Conservation (phyloP, 1,284 basidiomycete species). For the Puccinia hordei region DNA sequence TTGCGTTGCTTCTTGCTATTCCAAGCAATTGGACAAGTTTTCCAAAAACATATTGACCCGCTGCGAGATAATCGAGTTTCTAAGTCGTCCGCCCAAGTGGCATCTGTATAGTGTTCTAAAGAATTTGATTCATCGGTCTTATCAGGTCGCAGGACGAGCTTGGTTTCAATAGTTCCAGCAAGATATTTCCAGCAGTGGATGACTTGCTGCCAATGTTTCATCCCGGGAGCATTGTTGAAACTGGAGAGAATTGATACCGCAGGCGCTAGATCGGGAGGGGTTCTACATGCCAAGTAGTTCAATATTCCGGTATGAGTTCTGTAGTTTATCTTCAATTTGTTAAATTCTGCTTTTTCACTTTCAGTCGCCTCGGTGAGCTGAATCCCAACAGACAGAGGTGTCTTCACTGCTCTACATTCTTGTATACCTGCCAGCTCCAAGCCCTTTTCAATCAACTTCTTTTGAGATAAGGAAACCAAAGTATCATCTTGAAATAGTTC, state of each 20-base stretch:
- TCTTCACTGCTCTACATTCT: background rate
- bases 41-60: slow-evolving; percentile 1
- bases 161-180: background rate
- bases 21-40: background rate
- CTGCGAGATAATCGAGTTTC: background rate
- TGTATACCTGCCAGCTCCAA: background rate
- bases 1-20: slow-evolving; percentile 1
- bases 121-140: background rate
- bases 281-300: background rate
- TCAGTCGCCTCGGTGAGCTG: background rate
- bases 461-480: background rate
- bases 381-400: background rate
- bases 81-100: background rate
- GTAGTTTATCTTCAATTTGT: slow-evolving; percentile 17
- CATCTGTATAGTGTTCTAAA: background rate
- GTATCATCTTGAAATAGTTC: background rate
- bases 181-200: slow-evolving; percentile 6
- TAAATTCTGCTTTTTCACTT: too few species aligned
- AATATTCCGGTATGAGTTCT: background rate
- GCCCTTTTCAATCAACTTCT: background rate
- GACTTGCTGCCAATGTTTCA: background rate
- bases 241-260: background rate
- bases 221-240: background rate
- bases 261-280: background rate
- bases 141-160: background rate